Conservation (phyloP, 495 filamentous ascomycete genomes). For the Ramalina intermedia region DNA sequence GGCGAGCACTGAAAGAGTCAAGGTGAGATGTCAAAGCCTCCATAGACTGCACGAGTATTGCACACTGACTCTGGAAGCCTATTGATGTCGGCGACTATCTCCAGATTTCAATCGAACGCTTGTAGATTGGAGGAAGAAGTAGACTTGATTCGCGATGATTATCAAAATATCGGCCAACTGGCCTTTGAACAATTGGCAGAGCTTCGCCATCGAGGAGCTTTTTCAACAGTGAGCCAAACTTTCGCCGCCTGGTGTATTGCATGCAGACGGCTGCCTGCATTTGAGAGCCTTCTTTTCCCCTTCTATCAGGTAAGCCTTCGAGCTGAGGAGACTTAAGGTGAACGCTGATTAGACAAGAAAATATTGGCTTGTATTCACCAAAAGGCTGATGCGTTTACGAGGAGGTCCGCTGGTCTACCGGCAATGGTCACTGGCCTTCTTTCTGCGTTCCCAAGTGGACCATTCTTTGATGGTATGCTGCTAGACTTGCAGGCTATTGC, state of each 20-base stretch:
- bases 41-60: not conserved
- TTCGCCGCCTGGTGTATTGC: slow-evolving; percentile 62
- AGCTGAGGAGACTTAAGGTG: not conserved
- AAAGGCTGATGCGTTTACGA: slow-evolving; percentile 63
- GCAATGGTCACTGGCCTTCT: slow-evolving; percentile 69
- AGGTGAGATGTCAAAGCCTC: slow-evolving; percentile 36
- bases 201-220: slow-evolving; percentile 82
- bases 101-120: slow-evolving; percentile 24
- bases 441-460: slow-evolving; percentile 30
- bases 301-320: slow-evolving; percentile 51
- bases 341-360: slow-evolving; percentile 26
- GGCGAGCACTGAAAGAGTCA: slow-evolving; percentile 81
- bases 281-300: slow-evolving; percentile 23
- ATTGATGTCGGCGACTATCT: slow-evolving; percentile 8
- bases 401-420: slow-evolving; percentile 84
- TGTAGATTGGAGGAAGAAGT: slow-evolving; percentile 10
- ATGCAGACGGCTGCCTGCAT: slow-evolving; percentile 24
- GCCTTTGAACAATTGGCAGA: slow-evolving; percentile 70
- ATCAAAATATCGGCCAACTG: slow-evolving; percentile 44
- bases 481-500: slow-evolving; percentile 43
- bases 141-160: slow-evolving; percentile 18
- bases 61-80: slow-evolving; percentile 2
- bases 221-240: slow-evolving; percentile 80
- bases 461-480: slow-evolving; percentile 35
- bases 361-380: slow-evolving; percentile 49